Evolutionary conservation across 257 asterid genomes (phyloP), one percentile per base, ranked within the genome.

Genomic region (Fraxinus quadrangulata): DNA sequence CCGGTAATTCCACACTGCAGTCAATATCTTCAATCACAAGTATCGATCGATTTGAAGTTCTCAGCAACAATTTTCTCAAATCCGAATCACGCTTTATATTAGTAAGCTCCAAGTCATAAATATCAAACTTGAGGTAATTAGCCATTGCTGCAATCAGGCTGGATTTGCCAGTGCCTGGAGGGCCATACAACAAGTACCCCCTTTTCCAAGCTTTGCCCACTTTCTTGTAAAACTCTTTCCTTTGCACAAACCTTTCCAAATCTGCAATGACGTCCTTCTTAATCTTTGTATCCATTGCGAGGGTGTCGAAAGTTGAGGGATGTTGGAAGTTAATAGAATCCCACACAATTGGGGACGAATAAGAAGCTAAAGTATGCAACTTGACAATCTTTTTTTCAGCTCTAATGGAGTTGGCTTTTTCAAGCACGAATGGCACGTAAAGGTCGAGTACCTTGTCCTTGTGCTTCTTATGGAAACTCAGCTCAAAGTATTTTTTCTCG

Each of bases 131-230:
- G 33, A 92, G 81, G 67, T 92, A 87, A 70, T 92, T 92, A 0
- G 97, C 94, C 82, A 91, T 90, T 3, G 97, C 97, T 0, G 96
- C 97, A 3, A 91, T 85, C 84, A 91, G 76, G 51, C 97, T 91
- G 0, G 96, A 90, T 73, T 92, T 91, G 3, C 96, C 95, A 0
- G 96, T 92, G 23, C 96, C 97, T 0, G 97, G 97, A 66, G 96
- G 97, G 0, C 97, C 96, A 68, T 87, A 85, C 78, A 92, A 85
- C 87, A 92, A 40, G 37, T 90, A 92, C 5, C 97, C 97, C 34
- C 96, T 78, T 81, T 92, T 92, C 97, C 97, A 92, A 14, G 95
- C 95, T 78, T 86, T 83, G 33, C 97, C 97, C 0, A 92, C 95
- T 19, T 85, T 88, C 81, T 90, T 72, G 56, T 92, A 92, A 16